Percentiles rank a stretch among this genome's conserved stretches.
phyloP scores from a whole-genome alignment of 352 stramenopile species.

The Hyaloperonospora brassicae region DNA sequence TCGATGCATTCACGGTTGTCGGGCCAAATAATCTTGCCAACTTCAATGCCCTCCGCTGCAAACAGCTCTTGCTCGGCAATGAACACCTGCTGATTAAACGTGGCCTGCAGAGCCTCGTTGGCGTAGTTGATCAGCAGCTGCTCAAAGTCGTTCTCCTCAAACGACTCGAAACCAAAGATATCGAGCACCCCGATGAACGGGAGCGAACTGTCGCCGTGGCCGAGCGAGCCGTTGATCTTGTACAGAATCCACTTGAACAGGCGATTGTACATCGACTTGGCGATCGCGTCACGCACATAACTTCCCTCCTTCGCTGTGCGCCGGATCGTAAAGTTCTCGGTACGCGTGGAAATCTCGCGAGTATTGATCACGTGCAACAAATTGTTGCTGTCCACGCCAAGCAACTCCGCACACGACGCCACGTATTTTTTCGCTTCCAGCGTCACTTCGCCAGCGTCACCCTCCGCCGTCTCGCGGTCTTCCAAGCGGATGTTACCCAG shows the following conservation, averaged over 20 bases:
- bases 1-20: conserved; percentile 85
- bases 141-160: conserved; percentile 90
- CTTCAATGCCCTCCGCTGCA: conserved; percentile 68
- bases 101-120: conserved; percentile 83
- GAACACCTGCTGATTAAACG: conserved; percentile 88
- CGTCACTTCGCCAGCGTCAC: conserved; percentile 64
- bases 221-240: conserved; percentile 78
- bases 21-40: conserved; percentile 74
- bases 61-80: conserved; percentile 83
- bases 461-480: conserved; percentile 72
- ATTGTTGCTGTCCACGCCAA: conserved; percentile 62
- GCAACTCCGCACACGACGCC: conserved; percentile 42
- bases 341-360: conserved; percentile 68
- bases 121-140: conserved; percentile 88
- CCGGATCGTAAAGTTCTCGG: conserved; percentile 76
- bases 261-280: conserved; percentile 90
- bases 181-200: conserved; percentile 92
- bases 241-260: conserved; percentile 81
- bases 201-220: conserved; percentile 57
- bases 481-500: conserved; percentile 73
- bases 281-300: conserved; percentile 88
- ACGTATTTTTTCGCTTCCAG: conserved; percentile 46
- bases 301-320: conserved; percentile 69
- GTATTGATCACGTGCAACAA: conserved; percentile 75
- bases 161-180: conserved; percentile 97